A percentile compares a stretch with the other conserved stretches of the same genome.
Evolutionary conservation across 805 yeast genomes (phyloP).

Genomic region (Sugiyamaella americana): DNA sequence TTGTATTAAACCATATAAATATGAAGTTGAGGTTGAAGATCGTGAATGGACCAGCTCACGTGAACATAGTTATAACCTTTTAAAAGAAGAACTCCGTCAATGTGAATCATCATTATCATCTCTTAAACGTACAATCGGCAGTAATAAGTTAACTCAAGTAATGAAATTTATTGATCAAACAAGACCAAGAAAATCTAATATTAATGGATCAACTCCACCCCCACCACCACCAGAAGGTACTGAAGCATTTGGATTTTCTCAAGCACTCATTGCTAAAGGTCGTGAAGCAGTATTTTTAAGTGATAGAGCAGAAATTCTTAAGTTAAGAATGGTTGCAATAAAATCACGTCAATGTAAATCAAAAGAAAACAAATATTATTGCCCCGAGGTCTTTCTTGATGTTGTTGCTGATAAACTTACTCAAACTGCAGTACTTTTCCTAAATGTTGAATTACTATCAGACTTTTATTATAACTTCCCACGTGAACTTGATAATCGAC

Average conservation of each 20-base stretch:
- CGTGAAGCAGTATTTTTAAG: slow-evolving; percentile 73
- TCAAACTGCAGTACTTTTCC: slow-evolving; percentile 83
- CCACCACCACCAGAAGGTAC: slow-evolving; percentile 35
- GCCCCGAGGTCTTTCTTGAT: slow-evolving; percentile 92
- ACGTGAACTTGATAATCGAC: slow-evolving; percentile 75
- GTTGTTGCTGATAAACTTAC: slow-evolving; percentile 89
- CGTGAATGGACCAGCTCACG: slow-evolving; percentile 84
- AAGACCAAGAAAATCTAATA: slow-evolving; percentile 7
- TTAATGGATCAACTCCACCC: slow-evolving; percentile 13
- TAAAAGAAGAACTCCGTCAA: slow-evolving; percentile 81
- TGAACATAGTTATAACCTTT: slow-evolving; percentile 64
- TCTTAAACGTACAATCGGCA: slow-evolving; percentile 70
- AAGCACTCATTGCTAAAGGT: slow-evolving; percentile 68
- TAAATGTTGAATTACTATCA: slow-evolving; percentile 87
- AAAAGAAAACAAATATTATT: slow-evolving; percentile 76
- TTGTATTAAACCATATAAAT: slow-evolving; percentile 95
- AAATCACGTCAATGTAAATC: slow-evolving; percentile 69
- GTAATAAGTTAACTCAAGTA: slow-evolving; percentile 76
- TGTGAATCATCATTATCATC: slow-evolving; percentile 58
- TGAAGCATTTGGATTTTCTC: slow-evolving; percentile 82
- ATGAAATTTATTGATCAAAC: slow-evolving; percentile 50
- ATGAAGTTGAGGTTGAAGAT: slow-evolving; percentile 93
- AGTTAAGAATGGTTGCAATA: slow-evolving; percentile 70
- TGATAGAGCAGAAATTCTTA: slow-evolving; percentile 63
- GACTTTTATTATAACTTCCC: slow-evolving; percentile 97